Conservation (phyloP, 306 rosid genomes). For the Casuarina glauca region DNA sequence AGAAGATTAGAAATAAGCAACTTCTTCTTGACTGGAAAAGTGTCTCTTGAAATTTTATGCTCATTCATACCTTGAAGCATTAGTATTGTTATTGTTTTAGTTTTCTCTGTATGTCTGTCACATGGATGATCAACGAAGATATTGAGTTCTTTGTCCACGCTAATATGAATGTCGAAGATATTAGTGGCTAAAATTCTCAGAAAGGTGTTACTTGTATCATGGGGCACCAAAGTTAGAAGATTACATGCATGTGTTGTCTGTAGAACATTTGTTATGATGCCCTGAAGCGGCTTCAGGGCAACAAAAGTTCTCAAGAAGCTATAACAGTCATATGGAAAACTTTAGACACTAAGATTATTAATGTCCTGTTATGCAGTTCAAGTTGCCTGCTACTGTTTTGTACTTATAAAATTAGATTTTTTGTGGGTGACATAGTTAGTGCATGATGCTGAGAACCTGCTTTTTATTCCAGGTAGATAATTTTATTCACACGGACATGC, state of each 20-base stretch:
- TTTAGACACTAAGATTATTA: conserved; percentile 8
- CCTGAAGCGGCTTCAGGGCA: not conserved
- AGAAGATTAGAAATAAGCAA: not conserved
- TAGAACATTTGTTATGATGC: not conserved
- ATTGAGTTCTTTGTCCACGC: not conserved
- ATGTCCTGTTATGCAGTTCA: conserved; percentile 11
- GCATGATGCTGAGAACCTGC: conserved; percentile 22
- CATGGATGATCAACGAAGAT: not conserved
- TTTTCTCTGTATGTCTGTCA: not conserved
- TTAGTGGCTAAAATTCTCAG: not conserved
- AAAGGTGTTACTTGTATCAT: not conserved
- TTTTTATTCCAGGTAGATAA: conserved; percentile 67
- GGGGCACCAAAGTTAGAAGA: not conserved
- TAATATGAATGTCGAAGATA: not conserved
- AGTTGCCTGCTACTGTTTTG: not conserved
- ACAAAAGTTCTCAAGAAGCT: not conserved
- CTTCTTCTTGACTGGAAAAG: not conserved
- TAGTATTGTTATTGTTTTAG: too few relatives aligned
- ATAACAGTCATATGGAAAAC: not conserved
- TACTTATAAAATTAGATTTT: conserved; percentile 5
- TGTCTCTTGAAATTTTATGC: not conserved
- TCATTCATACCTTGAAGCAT: not conserved
- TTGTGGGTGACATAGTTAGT: conserved; percentile 20
- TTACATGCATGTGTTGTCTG: not conserved
- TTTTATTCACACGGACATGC: conserved; percentile 89